Percentiles rank a stretch among this genome's conserved stretches.
Conservation (phyloP, 2,329 filamentous ascomycete species). For the Scedosporium aurantiacum region DNA sequence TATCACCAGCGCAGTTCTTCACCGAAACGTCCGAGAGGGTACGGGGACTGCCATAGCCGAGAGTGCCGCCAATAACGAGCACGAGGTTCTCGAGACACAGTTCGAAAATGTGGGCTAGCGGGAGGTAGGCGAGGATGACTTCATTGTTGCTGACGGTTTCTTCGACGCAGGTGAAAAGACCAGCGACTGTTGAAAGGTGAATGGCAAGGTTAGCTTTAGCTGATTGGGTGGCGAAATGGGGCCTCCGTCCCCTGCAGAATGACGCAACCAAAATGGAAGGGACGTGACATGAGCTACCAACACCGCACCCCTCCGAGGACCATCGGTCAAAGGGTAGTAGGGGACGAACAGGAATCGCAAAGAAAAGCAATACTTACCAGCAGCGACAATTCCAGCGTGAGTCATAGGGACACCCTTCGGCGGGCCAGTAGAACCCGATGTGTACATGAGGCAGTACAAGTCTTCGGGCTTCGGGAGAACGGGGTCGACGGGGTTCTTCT, state of each 20-base stretch:
- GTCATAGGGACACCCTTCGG: slow-evolving; percentile 83
- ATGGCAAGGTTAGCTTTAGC: slow-evolving; percentile 11
- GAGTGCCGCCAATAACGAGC: slow-evolving; percentile 77
- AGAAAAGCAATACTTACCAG: slow-evolving; percentile 25
- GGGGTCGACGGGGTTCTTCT: slow-evolving; percentile 60
- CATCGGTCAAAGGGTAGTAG: not conserved
- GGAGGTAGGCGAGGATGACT: slow-evolving; percentile 78
- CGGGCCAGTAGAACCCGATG: slow-evolving; percentile 78
- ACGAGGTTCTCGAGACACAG: slow-evolving; percentile 90
- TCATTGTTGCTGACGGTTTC: slow-evolving; percentile 69
- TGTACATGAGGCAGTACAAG: slow-evolving; percentile 76
- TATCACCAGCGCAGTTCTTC: slow-evolving; percentile 85
- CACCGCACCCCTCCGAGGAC: not conserved
- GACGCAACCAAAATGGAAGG: not conserved
- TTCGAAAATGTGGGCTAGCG: slow-evolving; percentile 91
- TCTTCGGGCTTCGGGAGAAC: slow-evolving; percentile 64
- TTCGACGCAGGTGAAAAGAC: slow-evolving; percentile 67
- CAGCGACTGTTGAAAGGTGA: slow-evolving; percentile 47
- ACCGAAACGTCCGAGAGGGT: slow-evolving; percentile 80
- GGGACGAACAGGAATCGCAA: not conserved
- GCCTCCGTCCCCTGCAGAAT: not conserved
- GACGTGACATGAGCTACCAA: not conserved
- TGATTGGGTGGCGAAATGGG: not conserved
- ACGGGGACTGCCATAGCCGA: slow-evolving; percentile 86
- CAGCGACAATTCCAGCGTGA: slow-evolving; percentile 70